Percentiles rank a stretch among this genome's conserved stretches.
Conservation (phyloP, 2,329 filamentous ascomycete genomes). For the Exophiala lecanii-corni region DNA sequence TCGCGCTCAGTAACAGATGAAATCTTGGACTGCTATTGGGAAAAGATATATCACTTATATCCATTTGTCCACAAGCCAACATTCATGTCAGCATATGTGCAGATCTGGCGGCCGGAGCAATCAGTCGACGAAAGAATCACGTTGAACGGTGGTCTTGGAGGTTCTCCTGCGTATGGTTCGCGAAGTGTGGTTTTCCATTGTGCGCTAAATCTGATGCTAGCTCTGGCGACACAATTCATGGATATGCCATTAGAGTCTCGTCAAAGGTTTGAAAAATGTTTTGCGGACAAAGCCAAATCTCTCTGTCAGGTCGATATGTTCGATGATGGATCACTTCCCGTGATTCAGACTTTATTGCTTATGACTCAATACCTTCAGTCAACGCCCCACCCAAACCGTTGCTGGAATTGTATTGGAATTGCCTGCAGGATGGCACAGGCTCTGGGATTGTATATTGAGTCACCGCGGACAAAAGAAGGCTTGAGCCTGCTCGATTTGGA, state of each 20-base stretch:
- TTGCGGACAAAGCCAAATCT: constrained; percentile 3
- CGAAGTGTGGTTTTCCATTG: constrained; percentile 39
- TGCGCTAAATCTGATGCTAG: constrained; percentile 42
- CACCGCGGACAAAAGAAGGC: not conserved
- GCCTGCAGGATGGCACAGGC: constrained; percentile 7
- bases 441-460: constrained; percentile 3
- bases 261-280: not conserved
- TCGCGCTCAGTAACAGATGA: constrained; percentile 40
- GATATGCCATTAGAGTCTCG: constrained; percentile 31
- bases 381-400: constrained; percentile 4
- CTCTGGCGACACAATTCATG: constrained; percentile 39
- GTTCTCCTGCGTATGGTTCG: constrained; percentile 30
- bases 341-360: constrained; percentile 11
- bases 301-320: constrained; percentile 8
- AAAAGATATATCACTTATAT: constrained; percentile 40
- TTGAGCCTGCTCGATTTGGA: constrained; percentile 4
- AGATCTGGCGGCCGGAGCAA: constrained; percentile 34
- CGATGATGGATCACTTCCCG: constrained; percentile 7
- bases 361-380: constrained; percentile 11
- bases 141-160: constrained; percentile 35
- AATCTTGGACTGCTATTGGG: constrained; percentile 37
- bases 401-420: constrained; percentile 7
- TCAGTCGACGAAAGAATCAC: constrained; percentile 21
- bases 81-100: constrained; percentile 40
- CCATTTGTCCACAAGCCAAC: constrained; percentile 41